Base-by-base conservation (phyloP, 2,329 filamentous ascomycete genomes). In the Fusarium pininemorale region DNA sequence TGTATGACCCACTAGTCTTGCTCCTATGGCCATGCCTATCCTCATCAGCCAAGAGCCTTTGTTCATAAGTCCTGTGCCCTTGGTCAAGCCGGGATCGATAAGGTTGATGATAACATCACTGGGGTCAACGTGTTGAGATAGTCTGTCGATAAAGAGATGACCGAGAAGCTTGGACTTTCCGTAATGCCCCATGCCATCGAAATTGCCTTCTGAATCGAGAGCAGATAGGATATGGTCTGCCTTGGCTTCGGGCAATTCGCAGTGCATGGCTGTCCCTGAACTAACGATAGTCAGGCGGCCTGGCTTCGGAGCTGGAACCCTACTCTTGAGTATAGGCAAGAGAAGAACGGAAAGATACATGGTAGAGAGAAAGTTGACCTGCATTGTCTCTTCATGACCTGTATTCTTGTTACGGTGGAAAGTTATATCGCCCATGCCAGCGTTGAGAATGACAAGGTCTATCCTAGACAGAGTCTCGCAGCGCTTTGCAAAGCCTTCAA, bases 321-420 rank as follows among this genome's bases (percentile, higher is more conserved):
- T 68, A 1, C 8, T 24, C 6, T 38, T 62, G 10, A 68, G 41
- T 3, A 68, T n/a, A 0, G 65, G 65, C 4, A 68, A 32, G 10
- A 68, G 41, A 10, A 68, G 22, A 7, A 68, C 28, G 0, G 63
- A 53, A 0, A 68, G 28, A 2, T 62, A 62, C 47, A 62, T 54
- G 0, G 47, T 68, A 2, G 65, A 68, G 7, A 68, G n/a, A 13
- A 68, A 68, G 16, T 68, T 68, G 30, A 68, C 41, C 11, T 68
- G 65, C 1, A 68, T 15, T 2, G 30, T 62, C 7, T 61, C 63
- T 35, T 68, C 37, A 41, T 68, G 65, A 1, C 63, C 55, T 1
- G 65, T 68, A 1, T 7, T 15, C 24, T 68, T 24, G 22, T 39
- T 62, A 0, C 3, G 20, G 5, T 22, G 30, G 10, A 54, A 41